Evolutionary conservation across 2,329 filamentous ascomycete genomes (phyloP).

Genomic region (Hirsutella rhossiliensis): DNA sequence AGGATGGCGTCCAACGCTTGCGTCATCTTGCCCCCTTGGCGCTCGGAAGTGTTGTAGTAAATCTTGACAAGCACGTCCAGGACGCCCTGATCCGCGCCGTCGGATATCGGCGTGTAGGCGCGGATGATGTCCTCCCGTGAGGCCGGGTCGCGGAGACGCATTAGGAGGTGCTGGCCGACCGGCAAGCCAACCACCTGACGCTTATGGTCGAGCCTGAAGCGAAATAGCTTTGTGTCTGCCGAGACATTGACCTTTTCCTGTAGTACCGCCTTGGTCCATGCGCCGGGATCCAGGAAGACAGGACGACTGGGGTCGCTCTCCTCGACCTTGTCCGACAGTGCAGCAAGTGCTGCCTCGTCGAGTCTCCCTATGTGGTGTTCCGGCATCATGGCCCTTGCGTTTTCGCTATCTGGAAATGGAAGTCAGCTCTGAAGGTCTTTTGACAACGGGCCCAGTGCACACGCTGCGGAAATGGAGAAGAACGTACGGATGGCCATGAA

Average conservation of each 20-base stretch:
- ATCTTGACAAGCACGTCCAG: constrained; percentile 74
- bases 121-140: constrained; percentile 66
- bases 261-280: constrained; percentile 64
- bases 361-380: constrained; percentile 75
- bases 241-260: constrained; percentile 58
- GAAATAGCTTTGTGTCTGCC: constrained; percentile 70
- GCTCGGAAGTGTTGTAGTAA: constrained; percentile 50
- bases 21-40: constrained; percentile 68
- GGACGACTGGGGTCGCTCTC: constrained; percentile 29
- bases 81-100: constrained; percentile 44
- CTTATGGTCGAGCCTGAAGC: constrained; percentile 62
- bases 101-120: constrained; percentile 75
- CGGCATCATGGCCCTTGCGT: constrained; percentile 81
- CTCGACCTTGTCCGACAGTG: constrained; percentile 34
- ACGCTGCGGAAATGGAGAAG: background rate
- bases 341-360: constrained; percentile 41
- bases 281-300: constrained; percentile 58
- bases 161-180: constrained; percentile 77
- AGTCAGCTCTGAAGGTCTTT: background rate
- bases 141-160: constrained; percentile 62
- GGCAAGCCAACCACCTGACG: constrained; percentile 64
- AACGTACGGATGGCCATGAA: constrained; percentile 85
- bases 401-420: constrained; percentile 61
- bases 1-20: constrained; percentile 63
- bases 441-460: background rate